Base-by-base conservation (phyloP, 768 basidiomycete species). In the Kwoniella dejecticola region DNA sequence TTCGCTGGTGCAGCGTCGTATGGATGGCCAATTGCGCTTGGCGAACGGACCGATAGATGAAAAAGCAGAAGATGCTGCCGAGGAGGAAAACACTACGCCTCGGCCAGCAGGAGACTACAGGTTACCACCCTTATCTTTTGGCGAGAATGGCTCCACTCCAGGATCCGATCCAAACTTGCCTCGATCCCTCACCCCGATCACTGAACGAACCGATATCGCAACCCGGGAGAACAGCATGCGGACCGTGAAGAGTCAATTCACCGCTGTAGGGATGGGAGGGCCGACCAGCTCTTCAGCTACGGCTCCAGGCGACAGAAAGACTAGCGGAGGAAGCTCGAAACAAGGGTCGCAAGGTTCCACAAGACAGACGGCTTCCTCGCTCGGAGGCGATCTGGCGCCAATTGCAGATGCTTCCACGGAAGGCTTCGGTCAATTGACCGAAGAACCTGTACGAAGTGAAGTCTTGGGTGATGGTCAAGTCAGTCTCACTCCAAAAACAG, bases 171-270 rank as follows among this genome's bases (percentile, higher is more conserved):
- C 58, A 13, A 57, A 50, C 27, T 55, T 46, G 8, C 71, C 76
- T 7, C 62, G 72, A 17, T 71, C 81, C 5, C 76, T 89, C 59
- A 84, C 88, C 2, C 88, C 88, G 7, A 89, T 90, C 62, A 86
- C 85, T 2, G 89, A 90, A 72, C 69, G 77, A 15, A 76, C 75
- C 0, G 74, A 75, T 50, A 63, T 71, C 8, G 72, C 77, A 1
- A 72, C 67, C 60, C 59, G 77, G 12, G 53, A 69, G 44, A 73
- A 71, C 24, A 74, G 71, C 41, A 71, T 69, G 21, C 41, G 64
- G 5, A 78, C 76, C 1, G 52, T 60, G 21, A 60, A 59, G 23
- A 45, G 52, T 38, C 54, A 67, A 41, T 59, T 65, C 59, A 60
- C 58, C 5, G 56, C 49, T 27, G 40, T 26, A 15, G 58, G 58